Base-by-base conservation (phyloP, 257 asterid genomes). In the Solanum pimpinellifolium region DNA sequence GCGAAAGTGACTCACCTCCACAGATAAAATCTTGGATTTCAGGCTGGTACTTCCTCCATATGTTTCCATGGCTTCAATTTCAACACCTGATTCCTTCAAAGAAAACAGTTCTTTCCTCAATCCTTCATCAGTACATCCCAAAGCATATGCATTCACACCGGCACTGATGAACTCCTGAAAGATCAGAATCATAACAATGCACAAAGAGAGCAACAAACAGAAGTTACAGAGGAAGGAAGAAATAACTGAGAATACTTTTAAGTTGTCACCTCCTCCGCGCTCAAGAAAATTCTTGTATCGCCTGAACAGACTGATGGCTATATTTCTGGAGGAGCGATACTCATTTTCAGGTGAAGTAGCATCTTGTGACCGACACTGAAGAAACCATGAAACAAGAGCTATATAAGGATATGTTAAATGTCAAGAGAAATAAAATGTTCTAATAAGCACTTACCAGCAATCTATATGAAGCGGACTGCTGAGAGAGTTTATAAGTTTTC, bases 221-320 rank as follows among this genome's bases (percentile, higher is more conserved):
- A 88, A 7, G 44, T 56, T 44, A 59, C 15, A 31, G 47, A 88
- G 66, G 84, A 83, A 60, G 13, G 89, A 78, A 87, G 20, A 78
- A 89, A 88, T 49, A 15, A 88, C 86, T 81, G 87, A 88, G 88
- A 86, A 87, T 95, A 96, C 99, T 91, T 95, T 95, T 90, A 96
- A 90, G 95, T 94, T 93, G 95, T 96, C 98, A 91, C 98, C 98
- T 91, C 98, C 99, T 91, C 99, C 99, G 66, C 98, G 98, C 91
- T 96, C 99, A 35, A 91, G 91, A 72, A 89, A 95, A 86, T 91
- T 92, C 88, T 95, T 89, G 93, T 96, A 96, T 23, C 99, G 94
- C 92, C 92, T 93, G 88, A 96, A 93, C 95, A 96, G 90, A 89
- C 98, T 96, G 91, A 94, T 95, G 68, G 99, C 98, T 89, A 95